These are phyloP conservation scores for Aciculosporium take DNA, from an alignment of 2,329 filamentous ascomycete genomes.

Conservation along the genomic window DNA sequence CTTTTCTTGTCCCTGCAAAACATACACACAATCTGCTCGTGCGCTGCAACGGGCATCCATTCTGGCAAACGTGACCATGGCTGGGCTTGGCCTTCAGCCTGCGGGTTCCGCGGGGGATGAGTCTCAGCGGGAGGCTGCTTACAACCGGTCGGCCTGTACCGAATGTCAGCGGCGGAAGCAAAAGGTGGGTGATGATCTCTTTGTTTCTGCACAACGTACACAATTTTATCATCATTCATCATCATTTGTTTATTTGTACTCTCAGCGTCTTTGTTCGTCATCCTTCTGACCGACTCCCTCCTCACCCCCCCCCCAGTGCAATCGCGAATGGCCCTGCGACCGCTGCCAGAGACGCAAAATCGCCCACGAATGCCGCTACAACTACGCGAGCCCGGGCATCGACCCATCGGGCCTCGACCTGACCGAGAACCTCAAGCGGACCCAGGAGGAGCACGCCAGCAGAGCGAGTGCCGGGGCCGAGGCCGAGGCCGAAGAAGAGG, in stretches of 20 bases:
- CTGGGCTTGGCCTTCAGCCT: no score
- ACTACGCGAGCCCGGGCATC: conserved; percentile 5
- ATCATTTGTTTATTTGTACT: no score
- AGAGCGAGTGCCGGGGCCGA: conserved; percentile 1
- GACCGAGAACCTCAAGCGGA: conserved; percentile 4
- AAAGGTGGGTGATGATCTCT: conserved; percentile 15
- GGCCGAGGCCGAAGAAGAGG: conserved; percentile 1
- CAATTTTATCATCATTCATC: not conserved
- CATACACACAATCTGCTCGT: no score
- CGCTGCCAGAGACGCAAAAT: conserved; percentile 19
- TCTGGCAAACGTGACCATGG: no score
- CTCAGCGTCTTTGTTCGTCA: no score
- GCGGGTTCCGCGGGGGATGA: not conserved
- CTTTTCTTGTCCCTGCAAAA: no score
- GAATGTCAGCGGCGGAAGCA: conserved; percentile 28
- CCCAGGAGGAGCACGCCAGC: conserved; percentile 1
- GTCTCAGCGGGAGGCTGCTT: conserved; percentile 5
- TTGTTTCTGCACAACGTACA: not conserved
- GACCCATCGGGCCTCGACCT: conserved; percentile 1
- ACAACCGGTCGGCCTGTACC: conserved; percentile 24
- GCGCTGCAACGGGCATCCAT: no score
- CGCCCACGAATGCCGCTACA: conserved; percentile 16
- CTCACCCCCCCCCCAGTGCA: conserved; percentile 17
- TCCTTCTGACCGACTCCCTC: no score
- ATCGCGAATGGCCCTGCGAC: conserved; percentile 20